These are phyloP conservation scores for Ganoderma boninense DNA, from an alignment of 1,284 basidiomycete genomes.

Conservation along the genomic window DNA sequence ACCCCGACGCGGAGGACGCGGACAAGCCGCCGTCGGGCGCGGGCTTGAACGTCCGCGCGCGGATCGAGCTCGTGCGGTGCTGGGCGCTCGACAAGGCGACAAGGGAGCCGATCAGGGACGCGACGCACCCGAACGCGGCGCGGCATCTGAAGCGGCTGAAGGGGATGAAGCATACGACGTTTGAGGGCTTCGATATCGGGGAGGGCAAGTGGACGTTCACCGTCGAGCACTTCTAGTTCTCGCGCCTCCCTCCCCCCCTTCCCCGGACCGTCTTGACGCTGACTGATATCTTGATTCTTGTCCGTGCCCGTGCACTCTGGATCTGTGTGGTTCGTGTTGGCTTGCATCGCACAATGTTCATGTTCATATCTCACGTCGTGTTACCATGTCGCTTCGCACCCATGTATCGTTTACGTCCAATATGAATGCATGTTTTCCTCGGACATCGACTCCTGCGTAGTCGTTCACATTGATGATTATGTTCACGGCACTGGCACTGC, in stretches of 20 bases:
- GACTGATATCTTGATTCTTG: neutral
- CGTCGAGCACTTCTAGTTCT: slow-evolving; percentile 86
- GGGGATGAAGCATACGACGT: slow-evolving; percentile 87
- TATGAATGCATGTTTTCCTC: neutral
- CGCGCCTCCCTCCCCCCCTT: no score
- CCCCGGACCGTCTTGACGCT: no score
- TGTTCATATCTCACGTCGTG: neutral
- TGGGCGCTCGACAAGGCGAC: slow-evolving; percentile 95
- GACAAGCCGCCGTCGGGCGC: slow-evolving; percentile 86
- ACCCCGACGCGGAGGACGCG: slow-evolving; percentile 85
- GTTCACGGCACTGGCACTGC: no score
- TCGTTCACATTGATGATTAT: no score
- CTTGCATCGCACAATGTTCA: neutral
- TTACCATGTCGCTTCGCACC: neutral
- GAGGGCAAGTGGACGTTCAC: slow-evolving; percentile 94
- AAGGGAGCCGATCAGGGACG: slow-evolving; percentile 89
- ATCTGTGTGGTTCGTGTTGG: neutral
- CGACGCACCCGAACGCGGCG: slow-evolving; percentile 72
- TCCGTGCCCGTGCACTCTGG: neutral
- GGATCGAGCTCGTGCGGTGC: slow-evolving; percentile 83
- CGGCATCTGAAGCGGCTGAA: slow-evolving; percentile 88
- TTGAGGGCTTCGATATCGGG: slow-evolving; percentile 82
- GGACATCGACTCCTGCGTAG: neutral
- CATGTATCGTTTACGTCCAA: slow-evolving; percentile 4
- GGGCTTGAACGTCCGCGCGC: slow-evolving; percentile 91